Base-by-base conservation (phyloP, 352 stramenopile species). In the Plasmopara viticola region DNA sequence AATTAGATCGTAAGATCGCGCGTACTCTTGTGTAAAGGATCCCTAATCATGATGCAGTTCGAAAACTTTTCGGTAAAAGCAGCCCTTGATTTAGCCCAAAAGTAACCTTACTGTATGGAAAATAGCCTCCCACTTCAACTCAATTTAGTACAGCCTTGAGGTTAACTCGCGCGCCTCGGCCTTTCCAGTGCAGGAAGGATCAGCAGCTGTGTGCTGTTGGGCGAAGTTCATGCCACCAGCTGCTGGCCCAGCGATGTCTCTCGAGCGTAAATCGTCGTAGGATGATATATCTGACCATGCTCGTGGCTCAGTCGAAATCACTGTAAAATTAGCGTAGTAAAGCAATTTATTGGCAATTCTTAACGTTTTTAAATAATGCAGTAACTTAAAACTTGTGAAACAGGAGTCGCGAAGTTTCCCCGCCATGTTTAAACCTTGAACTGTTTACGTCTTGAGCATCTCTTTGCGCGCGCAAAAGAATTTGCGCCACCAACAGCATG, bases 401-500 rank as follows among this genome's bases (percentile, higher is more conserved):
- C 31, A 35, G 39, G 15, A 25, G 48, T 28, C 7, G 25, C 25
- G 10, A 8, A 35, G 25, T 18, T 17, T 40, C 20, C 43, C 37
- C 42, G 53, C 54, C 52, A 49, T 54, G 45, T 38, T 30, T 12
- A 35, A 25, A 17, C 51, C 56, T 34, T 48, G 48, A 59, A 39
- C 18, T 58, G 44, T 48, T 53, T 53, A 60, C 18, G 14, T 35
- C 31, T 35, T 35, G 31, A 35, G 31, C 51, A 46, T 25, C 37
- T 58, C 44, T 38, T 29, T 43, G 28, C 18, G 37, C 35, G 44
- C 39, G 29, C 51, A 34, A 25, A 38, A 29, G 53, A 66, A 62
- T 35, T 47, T 38, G 56, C 56, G 38, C 13, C 38, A 37, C 40
- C 53, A 70, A 64, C 58, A 70, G 49, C 58, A 66, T 60, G n/a